phyloP scores from a whole-genome alignment of 148 eudicot genomes.

The Cornus kousa region DNA sequence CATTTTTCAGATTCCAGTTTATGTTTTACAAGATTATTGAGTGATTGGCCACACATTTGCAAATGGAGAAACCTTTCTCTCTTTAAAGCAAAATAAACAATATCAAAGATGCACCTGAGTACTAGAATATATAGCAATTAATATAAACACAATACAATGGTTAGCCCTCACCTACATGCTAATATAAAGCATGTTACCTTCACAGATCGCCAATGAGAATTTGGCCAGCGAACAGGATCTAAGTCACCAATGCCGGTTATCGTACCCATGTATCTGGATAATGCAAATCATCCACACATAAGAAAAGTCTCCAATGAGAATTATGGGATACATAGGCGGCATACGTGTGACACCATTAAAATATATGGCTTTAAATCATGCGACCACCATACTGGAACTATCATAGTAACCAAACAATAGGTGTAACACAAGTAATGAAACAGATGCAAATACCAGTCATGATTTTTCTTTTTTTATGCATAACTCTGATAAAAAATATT shows the following conservation, averaged over 20 bases:
- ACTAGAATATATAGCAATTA: background rate
- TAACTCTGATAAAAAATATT: too few species aligned
- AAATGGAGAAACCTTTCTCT: background rate
- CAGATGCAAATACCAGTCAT: too few species aligned
- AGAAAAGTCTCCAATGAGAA: constrained; percentile 2
- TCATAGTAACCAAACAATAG: too few species aligned
- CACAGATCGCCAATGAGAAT: constrained; percentile 94
- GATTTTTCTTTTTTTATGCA: too few species aligned
- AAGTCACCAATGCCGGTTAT: constrained; percentile 84
- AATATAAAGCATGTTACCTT: constrained; percentile 42
- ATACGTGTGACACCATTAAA: background rate
- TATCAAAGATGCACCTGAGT: background rate
- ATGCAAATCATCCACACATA: constrained; percentile 3
- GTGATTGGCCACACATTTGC: background rate
- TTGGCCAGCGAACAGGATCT: constrained; percentile 90
- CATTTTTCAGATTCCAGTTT: background rate
- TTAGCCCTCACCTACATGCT: background rate
- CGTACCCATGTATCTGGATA: constrained; percentile 89
- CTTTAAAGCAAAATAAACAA: background rate
- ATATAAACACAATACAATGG: background rate
- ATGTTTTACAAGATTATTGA: background rate
- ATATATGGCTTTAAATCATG: background rate
- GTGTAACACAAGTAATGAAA: too few species aligned
- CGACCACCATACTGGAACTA: too few species aligned
- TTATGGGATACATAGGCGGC: background rate